These are phyloP conservation scores for Polygonum aviculare DNA, from an alignment of 148 eudicot genomes.

Conservation along the genomic window DNA sequence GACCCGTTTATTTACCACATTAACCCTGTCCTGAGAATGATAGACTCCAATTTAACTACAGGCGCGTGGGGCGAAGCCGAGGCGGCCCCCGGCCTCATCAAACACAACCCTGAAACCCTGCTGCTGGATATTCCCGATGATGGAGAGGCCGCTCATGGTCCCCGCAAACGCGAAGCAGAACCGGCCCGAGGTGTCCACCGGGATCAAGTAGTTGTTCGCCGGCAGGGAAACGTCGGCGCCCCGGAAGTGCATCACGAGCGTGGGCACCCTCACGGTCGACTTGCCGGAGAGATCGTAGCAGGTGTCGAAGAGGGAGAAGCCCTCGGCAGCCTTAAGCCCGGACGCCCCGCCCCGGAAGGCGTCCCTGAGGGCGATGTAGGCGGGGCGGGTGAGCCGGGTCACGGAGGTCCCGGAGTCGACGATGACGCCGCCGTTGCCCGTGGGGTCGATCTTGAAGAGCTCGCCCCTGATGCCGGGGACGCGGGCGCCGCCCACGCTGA, in stretches of 20 bases:
- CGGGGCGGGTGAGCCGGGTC: conserved; percentile 78
- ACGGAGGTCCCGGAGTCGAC: conserved; percentile 91
- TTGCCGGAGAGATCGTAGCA: conserved; percentile 78
- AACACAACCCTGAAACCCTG: conserved; percentile 86
- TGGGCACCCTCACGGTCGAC: conserved; percentile 78
- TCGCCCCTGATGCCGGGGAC: conserved; percentile 52
- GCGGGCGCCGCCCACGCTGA: conserved; percentile 75
- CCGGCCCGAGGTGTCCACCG: conserved; percentile 72
- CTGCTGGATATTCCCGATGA: conserved; percentile 93
- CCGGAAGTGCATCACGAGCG: conserved; percentile 70
- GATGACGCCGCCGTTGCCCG: conserved; percentile 81
- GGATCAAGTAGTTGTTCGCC: conserved; percentile 79
- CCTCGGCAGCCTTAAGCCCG: conserved; percentile 41
- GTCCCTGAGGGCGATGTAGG: conserved; percentile 56
- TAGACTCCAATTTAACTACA: conserved; percentile 30
- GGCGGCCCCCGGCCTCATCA: conserved; percentile 54
- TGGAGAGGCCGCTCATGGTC: conserved; percentile 69
- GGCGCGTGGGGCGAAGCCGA: conserved; percentile 69
- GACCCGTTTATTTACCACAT: not conserved
- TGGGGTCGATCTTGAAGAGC: conserved; percentile 49
- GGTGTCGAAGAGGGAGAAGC: conserved; percentile 86
- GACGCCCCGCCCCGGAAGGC: conserved; percentile 64
- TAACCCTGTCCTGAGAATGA: not conserved
- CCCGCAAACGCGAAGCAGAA: conserved; percentile 96
- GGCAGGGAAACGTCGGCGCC: conserved; percentile 77